Evolutionary conservation across 306 rosid species (phyloP).

Genomic region (Rosa persica): DNA sequence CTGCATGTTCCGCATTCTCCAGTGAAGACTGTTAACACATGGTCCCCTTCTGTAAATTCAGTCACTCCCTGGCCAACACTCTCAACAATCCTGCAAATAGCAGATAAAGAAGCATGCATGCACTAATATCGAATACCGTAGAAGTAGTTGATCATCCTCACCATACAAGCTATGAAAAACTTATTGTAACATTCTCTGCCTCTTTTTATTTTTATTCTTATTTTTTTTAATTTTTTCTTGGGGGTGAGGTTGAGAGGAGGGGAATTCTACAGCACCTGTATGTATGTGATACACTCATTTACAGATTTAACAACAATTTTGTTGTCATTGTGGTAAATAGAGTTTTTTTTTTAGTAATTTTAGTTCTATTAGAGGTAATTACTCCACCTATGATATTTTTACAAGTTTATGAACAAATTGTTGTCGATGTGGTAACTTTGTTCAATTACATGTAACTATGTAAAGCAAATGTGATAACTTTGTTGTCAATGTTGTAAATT

Average conservation of each 20-base stretch:
- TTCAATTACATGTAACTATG: too few relatives aligned
- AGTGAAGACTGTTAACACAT: conserved; percentile 83
- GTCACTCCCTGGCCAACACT: conserved; percentile 83
- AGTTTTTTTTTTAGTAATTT: too few relatives aligned
- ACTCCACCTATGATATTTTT: too few relatives aligned
- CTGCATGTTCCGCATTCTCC: conserved; percentile 86
- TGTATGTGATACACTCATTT: too few relatives aligned
- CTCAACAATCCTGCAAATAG: conserved; percentile 78
- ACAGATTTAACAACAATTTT: too few relatives aligned
- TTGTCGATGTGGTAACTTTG: too few relatives aligned
- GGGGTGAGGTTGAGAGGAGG: background rate
- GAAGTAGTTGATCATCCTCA: background rate
- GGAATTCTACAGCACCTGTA: too few relatives aligned
- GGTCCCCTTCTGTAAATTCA: conserved; percentile 81
- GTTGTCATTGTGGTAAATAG: too few relatives aligned
- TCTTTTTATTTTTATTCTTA: background rate
- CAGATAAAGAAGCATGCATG: background rate
- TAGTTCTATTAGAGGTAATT: too few relatives aligned
- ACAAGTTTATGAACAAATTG: too few relatives aligned
- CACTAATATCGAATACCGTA: background rate
- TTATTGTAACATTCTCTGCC: background rate
- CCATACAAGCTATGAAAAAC: background rate
- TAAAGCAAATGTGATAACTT: too few relatives aligned
- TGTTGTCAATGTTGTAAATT: too few relatives aligned
- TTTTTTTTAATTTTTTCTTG: background rate